phyloP scores from a whole-genome alignment of 2,329 filamentous ascomycete species.

The Sporothrix brunneoviolacea region DNA sequence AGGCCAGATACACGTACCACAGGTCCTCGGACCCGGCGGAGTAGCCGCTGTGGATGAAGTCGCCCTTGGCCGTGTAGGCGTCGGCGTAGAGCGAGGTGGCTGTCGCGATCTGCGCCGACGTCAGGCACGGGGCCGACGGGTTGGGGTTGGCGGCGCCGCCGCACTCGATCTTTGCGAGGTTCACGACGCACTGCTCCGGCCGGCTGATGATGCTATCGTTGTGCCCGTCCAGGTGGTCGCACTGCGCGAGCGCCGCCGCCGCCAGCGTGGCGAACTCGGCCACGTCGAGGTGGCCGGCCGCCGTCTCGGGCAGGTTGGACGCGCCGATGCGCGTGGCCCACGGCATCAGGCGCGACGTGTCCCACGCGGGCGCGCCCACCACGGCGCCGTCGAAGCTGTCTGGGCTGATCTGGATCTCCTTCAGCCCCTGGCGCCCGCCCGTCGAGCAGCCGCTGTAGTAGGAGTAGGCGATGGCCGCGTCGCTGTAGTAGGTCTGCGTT shows the following conservation, averaged over 20 bases:
- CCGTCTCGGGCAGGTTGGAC: conserved; percentile 37
- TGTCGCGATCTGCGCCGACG: conserved; percentile 11
- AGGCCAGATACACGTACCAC: conserved; percentile 21
- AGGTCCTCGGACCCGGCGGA: conserved; percentile 37
- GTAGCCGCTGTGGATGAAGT: conserved; percentile 28
- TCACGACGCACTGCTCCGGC: conserved; percentile 23
- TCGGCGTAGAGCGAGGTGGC: conserved; percentile 13
- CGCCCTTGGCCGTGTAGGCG: conserved; percentile 7
- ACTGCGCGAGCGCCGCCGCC: conserved; percentile 33
- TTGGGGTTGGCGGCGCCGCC: neutral
- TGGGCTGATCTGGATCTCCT: conserved; percentile 44
- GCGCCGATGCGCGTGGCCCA: conserved; percentile 34
- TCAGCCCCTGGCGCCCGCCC: conserved; percentile 52
- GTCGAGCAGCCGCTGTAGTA: conserved; percentile 55
- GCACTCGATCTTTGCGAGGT: conserved; percentile 22
- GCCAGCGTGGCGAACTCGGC: conserved; percentile 34
- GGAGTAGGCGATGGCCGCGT: conserved; percentile 34
- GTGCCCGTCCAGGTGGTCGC: conserved; percentile 35
- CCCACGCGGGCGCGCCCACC: conserved; percentile 39
- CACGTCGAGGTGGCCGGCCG: conserved; percentile 33
- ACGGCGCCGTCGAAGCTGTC: conserved; percentile 53
- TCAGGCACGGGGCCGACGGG: conserved; percentile 12
- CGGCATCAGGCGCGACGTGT: conserved; percentile 34
- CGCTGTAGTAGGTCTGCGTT: conserved; percentile 41
- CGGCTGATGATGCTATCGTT: conserved; percentile 32